Base-by-base conservation (phyloP, 306 rosid genomes). In the Rosa multiflora region DNA sequence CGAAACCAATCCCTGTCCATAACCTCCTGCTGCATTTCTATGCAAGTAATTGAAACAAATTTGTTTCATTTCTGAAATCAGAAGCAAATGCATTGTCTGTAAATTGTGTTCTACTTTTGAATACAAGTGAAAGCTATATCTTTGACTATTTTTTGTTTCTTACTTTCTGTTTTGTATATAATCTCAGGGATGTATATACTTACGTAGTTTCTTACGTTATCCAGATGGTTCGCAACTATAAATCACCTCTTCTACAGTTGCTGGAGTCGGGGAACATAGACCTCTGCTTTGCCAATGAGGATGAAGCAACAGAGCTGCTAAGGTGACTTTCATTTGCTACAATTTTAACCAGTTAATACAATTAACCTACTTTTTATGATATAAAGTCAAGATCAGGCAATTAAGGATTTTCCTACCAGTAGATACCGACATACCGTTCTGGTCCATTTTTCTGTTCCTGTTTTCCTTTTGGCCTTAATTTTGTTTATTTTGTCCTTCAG, bases 241-340 rank as follows among this genome's bases (percentile, higher is more conserved):
- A 78, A 80, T 17, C 17, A 49, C 97, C 92, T 58, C 98, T 93
- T 81, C 81, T 91, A 55, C 67, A 88, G 78, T 83, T 95, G 76
- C 82, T 95, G 81, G 87, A 90, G 78, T 93, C 97, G 0, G 92
- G 97, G 82, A 76, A 73, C 69, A 75, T 93, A 73, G 97, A 95
- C 90, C 97, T 95, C 67, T 95, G 99, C 88, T 95, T 93, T 86
- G 97, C 97, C 82, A 95, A 95, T 63, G 99, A 95, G 85, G 99
- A 95, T 74, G 99, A 95, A 79, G 99, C 99, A 80, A 83, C 93
- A 68, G 99, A 93, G 85, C 89, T 95, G 84, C 69, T 95, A 72
- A 88, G 99, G 99, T 95, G 85, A 76, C 44, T 79, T 20, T 49
- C 69, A 6, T 70, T 84, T 70, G 64, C 48, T 26, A 32, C 53